Base-by-base conservation (phyloP, 495 filamentous ascomycete genomes). In the Astrothelium macrocarpum region DNA sequence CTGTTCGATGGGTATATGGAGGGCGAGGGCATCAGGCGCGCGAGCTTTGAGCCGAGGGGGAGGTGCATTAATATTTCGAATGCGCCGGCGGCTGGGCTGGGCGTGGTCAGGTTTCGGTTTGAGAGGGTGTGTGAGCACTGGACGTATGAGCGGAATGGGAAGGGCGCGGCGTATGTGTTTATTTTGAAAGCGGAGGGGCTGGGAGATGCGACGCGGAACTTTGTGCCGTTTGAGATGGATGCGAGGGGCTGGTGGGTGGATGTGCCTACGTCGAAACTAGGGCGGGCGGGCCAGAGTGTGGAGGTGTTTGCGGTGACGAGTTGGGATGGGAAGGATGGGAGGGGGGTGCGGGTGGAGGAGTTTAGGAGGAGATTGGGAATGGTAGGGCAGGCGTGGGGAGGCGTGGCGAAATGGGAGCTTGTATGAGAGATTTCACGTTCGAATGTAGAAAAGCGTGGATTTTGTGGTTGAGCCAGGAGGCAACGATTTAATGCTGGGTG, bases 91-190 rank as follows among this genome's bases (percentile, higher is more conserved):
- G 2, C 75, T 79, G 11, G 78, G 31, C 84, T 42, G 70, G 86
- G n/a, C 81, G 89, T 16, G n/a, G n/a, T n/a, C n/a, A n/a, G n/a
- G n/a, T 95, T 96, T 75, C 86, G 87, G 66, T 91, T 95, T 68
- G 77, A 78, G 11, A 84, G 87, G 63, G 67, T 87, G 25, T 96
- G 91, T 70, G 79, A 81, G 70, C 91, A 96, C 68, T 96, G 90
- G 90, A 82, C 82, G 46, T 77, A 85, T 29, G 79, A 84, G 61
- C 78, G 74, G 32, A 82, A 91, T 67, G 88, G 87, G 12, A 72
- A 70, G 45, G 83, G 84, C 1, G 81, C 82, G 66, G 82, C 82
- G 9, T 86, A 82, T 59, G 72, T 90, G 26, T 85, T 90, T 70
- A 72, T 88, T 32, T 74, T 96, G 32, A 78, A 79, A 62, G 80